Percentiles rank a stretch among this genome's conserved stretches.
These are phyloP conservation scores for Paxillus ammoniavirescens DNA, from an alignment of 768 basidiomycete genomes.

Conservation along the genomic window DNA sequence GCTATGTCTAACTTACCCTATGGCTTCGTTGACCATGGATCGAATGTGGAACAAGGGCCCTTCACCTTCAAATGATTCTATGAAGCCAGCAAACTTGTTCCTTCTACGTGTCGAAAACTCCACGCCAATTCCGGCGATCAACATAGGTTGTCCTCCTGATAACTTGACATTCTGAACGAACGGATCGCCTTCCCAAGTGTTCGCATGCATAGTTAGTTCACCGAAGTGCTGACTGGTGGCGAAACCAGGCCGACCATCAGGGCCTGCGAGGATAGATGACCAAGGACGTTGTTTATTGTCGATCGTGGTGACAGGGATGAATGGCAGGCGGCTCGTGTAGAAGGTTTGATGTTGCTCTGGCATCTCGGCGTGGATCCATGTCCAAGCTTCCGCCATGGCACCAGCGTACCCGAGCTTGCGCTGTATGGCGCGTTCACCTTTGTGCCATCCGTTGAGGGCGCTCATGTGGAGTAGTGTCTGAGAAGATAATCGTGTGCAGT, in stretches of 20 bases:
- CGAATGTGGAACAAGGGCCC: conserved; percentile 35
- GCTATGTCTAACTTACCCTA: conserved; percentile 44
- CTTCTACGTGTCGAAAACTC: conserved; percentile 57
- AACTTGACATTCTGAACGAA: conserved; percentile 36
- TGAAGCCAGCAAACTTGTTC: conserved; percentile 61
- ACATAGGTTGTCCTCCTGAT: conserved; percentile 12
- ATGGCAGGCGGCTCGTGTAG: conserved; percentile 47
- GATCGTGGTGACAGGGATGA: conserved; percentile 56
- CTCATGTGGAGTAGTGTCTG: conserved; percentile 15
- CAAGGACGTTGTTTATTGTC: conserved; percentile 54
- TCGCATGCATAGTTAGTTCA: conserved; percentile 37
- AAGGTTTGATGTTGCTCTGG: conserved; percentile 50
- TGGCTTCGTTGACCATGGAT: conserved; percentile 48
- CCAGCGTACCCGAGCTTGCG: conserved; percentile 42
- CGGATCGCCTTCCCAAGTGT: conserved; percentile 58
- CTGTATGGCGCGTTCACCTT: conserved; percentile 52
- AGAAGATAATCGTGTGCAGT: background rate
- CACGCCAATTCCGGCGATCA: conserved; percentile 61
- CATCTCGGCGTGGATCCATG: conserved; percentile 44
- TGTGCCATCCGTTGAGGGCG: conserved; percentile 36
- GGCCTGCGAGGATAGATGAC: conserved; percentile 52
- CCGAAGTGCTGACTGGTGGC: conserved; percentile 34
- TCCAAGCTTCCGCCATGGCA: conserved; percentile 38
- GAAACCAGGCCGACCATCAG: conserved; percentile 47
- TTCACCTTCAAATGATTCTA: conserved; percentile 35